Percentiles rank a stretch among this genome's conserved stretches.
phyloP scores from a whole-genome alignment of 164 flowering plant genomes.

The Dillenia suffruticosa region DNA sequence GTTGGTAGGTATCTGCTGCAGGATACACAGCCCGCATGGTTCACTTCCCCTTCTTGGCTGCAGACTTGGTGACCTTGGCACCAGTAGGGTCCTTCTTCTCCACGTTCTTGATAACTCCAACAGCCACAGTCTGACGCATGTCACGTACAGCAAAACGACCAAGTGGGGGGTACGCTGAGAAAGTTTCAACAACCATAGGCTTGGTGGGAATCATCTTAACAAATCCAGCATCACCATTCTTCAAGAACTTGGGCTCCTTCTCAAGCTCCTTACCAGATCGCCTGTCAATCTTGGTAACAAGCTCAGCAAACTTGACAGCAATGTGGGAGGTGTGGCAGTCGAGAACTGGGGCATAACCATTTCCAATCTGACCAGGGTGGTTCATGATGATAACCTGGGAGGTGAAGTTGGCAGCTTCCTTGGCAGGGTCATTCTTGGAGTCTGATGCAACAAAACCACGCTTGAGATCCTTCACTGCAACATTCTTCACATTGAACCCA shows the following conservation, averaged over 20 bases:
- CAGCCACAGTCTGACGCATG: constrained; percentile 19
- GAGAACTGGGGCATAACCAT: constrained; percentile 14
- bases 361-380: constrained; percentile 30
- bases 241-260: constrained; percentile 25
- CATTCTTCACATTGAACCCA: constrained; percentile 2
- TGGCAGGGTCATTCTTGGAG: constrained; percentile 24
- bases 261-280: constrained; percentile 25
- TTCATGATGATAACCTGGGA: constrained; percentile 30
- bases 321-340: constrained; percentile 30
- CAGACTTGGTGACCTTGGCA: constrained; percentile 24
- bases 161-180: constrained; percentile 14
- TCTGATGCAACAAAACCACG: constrained; percentile 23
- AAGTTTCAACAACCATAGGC: background rate
- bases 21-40: background rate
- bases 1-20: background rate
- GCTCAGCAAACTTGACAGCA: constrained; percentile 26
- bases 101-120: background rate
- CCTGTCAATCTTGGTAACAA: constrained; percentile 25
- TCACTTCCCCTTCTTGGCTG: constrained; percentile 21
- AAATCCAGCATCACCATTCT: constrained; percentile 11
- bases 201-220: too few species aligned
- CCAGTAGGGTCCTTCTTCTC: constrained; percentile 19
- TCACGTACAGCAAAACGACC: constrained; percentile 22
- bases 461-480: constrained; percentile 12
- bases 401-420: constrained; percentile 24